Base-by-base conservation (phyloP, 164 flowering plant species). In the Tinospora cordifolia region DNA sequence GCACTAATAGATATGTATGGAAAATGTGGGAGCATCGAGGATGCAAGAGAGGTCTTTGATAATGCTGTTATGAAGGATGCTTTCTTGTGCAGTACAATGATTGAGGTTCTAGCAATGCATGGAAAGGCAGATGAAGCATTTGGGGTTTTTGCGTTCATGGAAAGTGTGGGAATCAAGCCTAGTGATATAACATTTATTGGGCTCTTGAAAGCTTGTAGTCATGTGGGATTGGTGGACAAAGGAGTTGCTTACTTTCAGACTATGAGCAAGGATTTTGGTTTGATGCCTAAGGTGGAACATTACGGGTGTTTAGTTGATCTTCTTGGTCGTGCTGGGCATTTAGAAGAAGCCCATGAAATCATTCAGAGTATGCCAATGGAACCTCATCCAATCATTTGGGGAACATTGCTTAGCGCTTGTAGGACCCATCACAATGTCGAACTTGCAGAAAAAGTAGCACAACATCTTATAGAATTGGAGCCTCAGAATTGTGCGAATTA, bases 291-390 rank as follows among this genome's bases (percentile, higher is more conserved):
- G 70, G 60, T 74, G 38, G 77, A 76, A 46, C 82, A 79, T 60
- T 79, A 30, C 66, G 79, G 78, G 41, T 79, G 82, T n/a, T 57
- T 79, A 69, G 82, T 76, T 25, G 79, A 79, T 74, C 78, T 79
- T 27, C 74, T 79, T 10, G 78, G 79, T 38, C 77, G 74, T 36
- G 73, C 79, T 8, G 79, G 77, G 49, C 67, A 40, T 40, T 60
- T 76, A 38, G 68, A 66, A 15, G 72, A 79, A 62, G 79, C 82
- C 8, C 57, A 54, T 69, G 74, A 66, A 22, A 69, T 76, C 39
- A 69, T 77, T 27, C 64, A 65, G 59, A 75, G 47, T 27, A 75
- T 80, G 80, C 78, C 82, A 0, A 79, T 74, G 74, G 75, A 76
- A 22, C 82, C 79, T 10, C 72, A 66, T 72, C 71, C 77, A 6